A percentile compares a stretch with the other conserved stretches of the same genome.
These are phyloP conservation scores for Chlamydomonas applanata DNA, from an alignment of 139 green algal genomes.

Conservation along the genomic window DNA sequence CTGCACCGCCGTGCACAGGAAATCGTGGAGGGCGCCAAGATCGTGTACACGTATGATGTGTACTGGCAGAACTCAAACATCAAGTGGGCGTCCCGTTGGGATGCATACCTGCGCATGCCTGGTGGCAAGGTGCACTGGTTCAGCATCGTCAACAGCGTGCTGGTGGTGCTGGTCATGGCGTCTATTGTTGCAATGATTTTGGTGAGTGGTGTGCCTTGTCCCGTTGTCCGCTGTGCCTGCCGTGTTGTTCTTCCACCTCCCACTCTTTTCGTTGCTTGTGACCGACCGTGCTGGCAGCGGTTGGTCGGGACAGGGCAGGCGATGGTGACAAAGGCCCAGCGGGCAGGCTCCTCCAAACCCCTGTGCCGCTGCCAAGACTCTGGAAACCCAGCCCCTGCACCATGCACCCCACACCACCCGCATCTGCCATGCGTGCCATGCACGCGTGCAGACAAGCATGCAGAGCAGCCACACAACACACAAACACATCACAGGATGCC, in stretches of 20 bases:
- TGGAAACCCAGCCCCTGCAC: too few species aligned
- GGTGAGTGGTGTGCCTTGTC: conserved; percentile 8
- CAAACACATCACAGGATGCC: too few species aligned
- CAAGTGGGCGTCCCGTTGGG: conserved; percentile 90
- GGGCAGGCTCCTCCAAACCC: too few species aligned
- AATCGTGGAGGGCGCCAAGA: conserved; percentile 73
- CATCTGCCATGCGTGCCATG: too few species aligned
- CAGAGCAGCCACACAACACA: too few species aligned
- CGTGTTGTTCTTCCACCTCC: background rate
- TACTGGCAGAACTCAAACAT: conserved; percentile 83
- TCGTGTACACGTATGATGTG: conserved; percentile 91
- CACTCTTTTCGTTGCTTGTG: background rate
- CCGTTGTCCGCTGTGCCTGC: background rate
- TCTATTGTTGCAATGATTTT: conserved; percentile 89
- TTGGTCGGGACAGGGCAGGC: background rate
- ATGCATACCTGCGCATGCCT: conserved; percentile 94
- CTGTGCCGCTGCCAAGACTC: too few species aligned
- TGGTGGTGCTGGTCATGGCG: conserved; percentile 93
- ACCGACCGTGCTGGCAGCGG: background rate
- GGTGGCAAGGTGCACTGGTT: conserved; percentile 91
- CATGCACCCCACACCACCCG: too few species aligned
- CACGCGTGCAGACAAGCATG: too few species aligned
- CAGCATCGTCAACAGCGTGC: conserved; percentile 92
- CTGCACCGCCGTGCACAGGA: background rate
- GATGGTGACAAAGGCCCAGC: too few species aligned